Conservation (phyloP, 345 rosid genomes). For the Erysimum cheiranthoides region DNA sequence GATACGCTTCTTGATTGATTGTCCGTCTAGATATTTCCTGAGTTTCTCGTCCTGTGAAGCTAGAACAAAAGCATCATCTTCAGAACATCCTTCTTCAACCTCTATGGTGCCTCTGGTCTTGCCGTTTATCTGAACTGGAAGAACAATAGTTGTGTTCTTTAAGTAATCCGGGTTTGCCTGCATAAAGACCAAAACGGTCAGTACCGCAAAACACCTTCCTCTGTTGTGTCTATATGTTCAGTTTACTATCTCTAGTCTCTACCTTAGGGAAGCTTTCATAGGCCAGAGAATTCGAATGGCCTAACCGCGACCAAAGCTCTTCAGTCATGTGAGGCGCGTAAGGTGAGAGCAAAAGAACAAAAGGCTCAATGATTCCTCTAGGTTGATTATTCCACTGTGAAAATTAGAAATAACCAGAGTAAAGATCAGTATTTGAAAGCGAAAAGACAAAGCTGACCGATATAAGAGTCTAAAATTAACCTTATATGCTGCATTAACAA, state of each 20-base stretch:
- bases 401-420: conserved; percentile 28
- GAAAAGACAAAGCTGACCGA: background rate
- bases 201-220: background rate
- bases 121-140: conserved; percentile 97
- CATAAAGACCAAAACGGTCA: conserved; percentile 37
- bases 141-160: conserved; percentile 64
- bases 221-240: conserved; percentile 9
- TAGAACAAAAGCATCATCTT: conserved; percentile 77
- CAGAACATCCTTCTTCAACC: conserved; percentile 85
- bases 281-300: conserved; percentile 69
- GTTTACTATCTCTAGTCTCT: conserved; percentile 6
- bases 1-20: conserved; percentile 71
- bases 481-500: conserved; percentile 88
- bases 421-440: background rate
- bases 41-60: conserved; percentile 72
- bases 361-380: conserved; percentile 65
- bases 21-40: conserved; percentile 64
- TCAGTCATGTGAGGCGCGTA: conserved; percentile 97
- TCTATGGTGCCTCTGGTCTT: conserved; percentile 90
- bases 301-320: conserved; percentile 91
- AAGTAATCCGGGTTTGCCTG: conserved; percentile 80
- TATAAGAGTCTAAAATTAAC: conserved; percentile 43
- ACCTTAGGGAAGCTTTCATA: conserved; percentile 76
- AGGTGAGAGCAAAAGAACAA: conserved; percentile 81
- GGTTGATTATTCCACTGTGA: conserved; percentile 86